Evolutionary conservation across 2,329 filamentous ascomycete species (phyloP).

Genomic region (Colletotrichum sublineola): DNA sequence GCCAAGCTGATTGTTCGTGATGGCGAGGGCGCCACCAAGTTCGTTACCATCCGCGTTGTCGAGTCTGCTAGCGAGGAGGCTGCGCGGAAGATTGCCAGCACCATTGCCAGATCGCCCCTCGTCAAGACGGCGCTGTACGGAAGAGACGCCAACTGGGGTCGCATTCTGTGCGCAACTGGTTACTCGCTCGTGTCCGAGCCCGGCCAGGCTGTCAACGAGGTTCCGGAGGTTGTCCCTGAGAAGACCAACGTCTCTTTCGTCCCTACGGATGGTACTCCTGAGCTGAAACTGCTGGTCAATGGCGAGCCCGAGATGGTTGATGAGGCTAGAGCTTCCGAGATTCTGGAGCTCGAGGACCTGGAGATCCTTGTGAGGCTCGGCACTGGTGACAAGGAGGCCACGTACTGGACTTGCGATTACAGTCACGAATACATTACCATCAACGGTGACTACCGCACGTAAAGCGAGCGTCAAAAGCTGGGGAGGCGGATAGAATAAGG

Average conservation of each 20-base stretch:
- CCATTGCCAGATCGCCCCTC: conserved; percentile 90
- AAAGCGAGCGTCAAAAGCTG: not conserved
- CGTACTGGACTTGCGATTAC: conserved; percentile 90
- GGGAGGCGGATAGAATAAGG: not conserved
- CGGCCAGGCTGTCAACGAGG: conserved; percentile 68
- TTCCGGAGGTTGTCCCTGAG: conserved; percentile 74
- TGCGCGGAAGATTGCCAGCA: conserved; percentile 84
- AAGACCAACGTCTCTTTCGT: conserved; percentile 84
- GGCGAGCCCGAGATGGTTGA: conserved; percentile 86
- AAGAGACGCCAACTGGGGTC: conserved; percentile 98
- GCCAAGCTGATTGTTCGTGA: conserved; percentile 95
- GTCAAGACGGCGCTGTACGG: conserved; percentile 98
- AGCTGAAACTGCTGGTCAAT: conserved; percentile 81
- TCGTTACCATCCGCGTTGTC: conserved; percentile 89
- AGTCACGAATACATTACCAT: conserved; percentile 84
- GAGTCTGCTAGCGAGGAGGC: conserved; percentile 78
- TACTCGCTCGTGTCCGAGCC: conserved; percentile 77
- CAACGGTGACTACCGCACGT: conserved; percentile 76
- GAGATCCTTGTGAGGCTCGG: conserved; percentile 83
- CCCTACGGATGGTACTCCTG: conserved; percentile 80
- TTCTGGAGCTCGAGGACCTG: conserved; percentile 81
- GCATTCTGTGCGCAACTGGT: conserved; percentile 93
- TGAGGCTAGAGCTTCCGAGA: conserved; percentile 81
- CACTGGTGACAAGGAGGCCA: conserved; percentile 75
- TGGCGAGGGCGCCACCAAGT: conserved; percentile 97